A percentile compares a stretch with the other conserved stretches of the same genome.
Evolutionary conservation across 176 grass and related monocot species (phyloP).

Genomic region (Phragmites australis): DNA sequence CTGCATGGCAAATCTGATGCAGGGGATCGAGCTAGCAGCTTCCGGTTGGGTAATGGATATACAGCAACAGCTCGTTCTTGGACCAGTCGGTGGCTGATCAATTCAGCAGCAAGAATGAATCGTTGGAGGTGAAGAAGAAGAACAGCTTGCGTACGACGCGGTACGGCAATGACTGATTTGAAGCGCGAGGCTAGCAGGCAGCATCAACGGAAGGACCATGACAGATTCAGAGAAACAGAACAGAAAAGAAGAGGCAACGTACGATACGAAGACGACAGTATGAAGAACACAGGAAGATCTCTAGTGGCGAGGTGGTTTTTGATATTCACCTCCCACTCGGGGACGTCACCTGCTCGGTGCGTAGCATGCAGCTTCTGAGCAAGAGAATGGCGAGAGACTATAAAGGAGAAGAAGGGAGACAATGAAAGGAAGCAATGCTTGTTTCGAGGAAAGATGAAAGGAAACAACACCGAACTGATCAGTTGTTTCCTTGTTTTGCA

Average conservation of each 20-base stretch:
- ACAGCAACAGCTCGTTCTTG: not conserved
- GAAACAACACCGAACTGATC: not conserved
- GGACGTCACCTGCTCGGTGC: too few species aligned
- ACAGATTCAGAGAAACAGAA: slow-evolving; percentile 23
- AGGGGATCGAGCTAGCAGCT: not conserved
- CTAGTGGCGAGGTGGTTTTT: not conserved
- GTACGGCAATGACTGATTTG: not conserved
- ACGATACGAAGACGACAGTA: not conserved
- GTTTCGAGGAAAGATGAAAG: not conserved
- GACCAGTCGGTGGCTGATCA: not conserved
- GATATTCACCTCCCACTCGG: not conserved
- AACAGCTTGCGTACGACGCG: not conserved
- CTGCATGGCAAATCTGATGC: slow-evolving; percentile 11
- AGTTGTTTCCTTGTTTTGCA: too few species aligned
- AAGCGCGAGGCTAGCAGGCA: slow-evolving; percentile 8
- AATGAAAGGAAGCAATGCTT: not conserved
- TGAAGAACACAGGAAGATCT: not conserved
- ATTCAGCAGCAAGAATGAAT: not conserved
- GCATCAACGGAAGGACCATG: slow-evolving; percentile 37
- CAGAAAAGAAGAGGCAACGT: not conserved
- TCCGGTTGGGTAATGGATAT: not conserved
- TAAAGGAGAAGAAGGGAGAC: not conserved
- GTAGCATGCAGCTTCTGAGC: not conserved
- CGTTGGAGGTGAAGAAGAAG: not conserved
- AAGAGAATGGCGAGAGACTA: not conserved